phyloP scores from a whole-genome alignment of 345 rosid species.

The Microthlaspi erraticum region DNA sequence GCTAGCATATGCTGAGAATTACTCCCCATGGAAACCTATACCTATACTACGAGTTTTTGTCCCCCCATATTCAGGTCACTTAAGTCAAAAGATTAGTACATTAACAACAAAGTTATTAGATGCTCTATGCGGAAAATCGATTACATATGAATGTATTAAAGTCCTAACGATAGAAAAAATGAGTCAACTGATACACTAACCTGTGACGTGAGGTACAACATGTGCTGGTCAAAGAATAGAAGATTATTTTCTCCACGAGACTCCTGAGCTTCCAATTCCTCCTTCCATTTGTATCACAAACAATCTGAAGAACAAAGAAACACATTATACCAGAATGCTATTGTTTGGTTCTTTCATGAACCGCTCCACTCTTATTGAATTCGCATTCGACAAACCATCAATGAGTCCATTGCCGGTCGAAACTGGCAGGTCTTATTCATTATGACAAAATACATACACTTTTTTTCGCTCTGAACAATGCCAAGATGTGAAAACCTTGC shows the following conservation, averaged over 20 bases:
- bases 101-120: constrained; percentile 23
- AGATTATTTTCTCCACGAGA: neutral
- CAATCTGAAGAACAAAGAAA: constrained; percentile 30
- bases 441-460: constrained; percentile 36
- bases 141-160: constrained; percentile 25
- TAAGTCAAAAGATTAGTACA: constrained; percentile 33
- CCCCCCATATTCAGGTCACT: constrained; percentile 10
- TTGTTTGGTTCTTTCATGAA: constrained; percentile 7
- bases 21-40: constrained; percentile 38
- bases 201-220: constrained; percentile 33
- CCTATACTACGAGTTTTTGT: constrained; percentile 6
- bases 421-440: constrained; percentile 39
- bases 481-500: constrained; percentile 8
- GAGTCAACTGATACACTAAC: constrained; percentile 27
- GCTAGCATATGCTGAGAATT: constrained; percentile 46
- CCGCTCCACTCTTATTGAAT: constrained; percentile 2
- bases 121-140: constrained; percentile 27
- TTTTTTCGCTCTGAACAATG: constrained; percentile 24
- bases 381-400: neutral
- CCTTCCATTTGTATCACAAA: constrained; percentile 14
- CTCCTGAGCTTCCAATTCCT: constrained; percentile 25
- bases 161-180: neutral
- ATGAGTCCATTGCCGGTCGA: constrained; percentile 29
- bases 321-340: constrained; percentile 12
- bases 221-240: constrained; percentile 14